phyloP scores from a whole-genome alignment of 2,329 filamentous ascomycete genomes.

The Clonostachys sp. region DNA sequence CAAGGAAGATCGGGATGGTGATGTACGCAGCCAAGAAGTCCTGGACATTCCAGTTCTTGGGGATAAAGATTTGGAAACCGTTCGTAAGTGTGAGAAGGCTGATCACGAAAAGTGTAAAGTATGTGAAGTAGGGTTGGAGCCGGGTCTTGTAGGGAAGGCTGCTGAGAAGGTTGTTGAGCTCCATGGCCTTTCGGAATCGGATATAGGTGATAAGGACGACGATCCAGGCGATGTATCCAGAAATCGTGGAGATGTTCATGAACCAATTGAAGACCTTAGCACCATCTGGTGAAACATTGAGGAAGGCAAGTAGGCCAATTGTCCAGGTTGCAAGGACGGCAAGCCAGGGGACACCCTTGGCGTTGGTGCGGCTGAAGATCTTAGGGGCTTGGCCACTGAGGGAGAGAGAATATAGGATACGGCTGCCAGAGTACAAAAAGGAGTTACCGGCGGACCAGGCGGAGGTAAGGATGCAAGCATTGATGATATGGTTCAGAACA shows the following conservation, averaged over 20 bases:
- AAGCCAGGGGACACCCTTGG: conserved; percentile 55
- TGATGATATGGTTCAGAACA: conserved; percentile 62
- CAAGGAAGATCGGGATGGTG: conserved; percentile 56
- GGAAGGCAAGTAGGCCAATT: conserved; percentile 63
- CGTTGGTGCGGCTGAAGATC: conserved; percentile 55
- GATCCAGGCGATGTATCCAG: conserved; percentile 56
- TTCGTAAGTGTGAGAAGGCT: conserved; percentile 65
- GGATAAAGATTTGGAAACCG: conserved; percentile 72
- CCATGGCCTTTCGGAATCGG: conserved; percentile 54
- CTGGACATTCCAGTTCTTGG: conserved; percentile 54
- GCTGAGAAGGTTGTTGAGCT: conserved; percentile 42
- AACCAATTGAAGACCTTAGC: conserved; percentile 68
- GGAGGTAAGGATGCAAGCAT: conserved; percentile 62
- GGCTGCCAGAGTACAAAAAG: conserved; percentile 62
- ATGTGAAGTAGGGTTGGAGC: conserved; percentile 61
- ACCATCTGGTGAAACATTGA: conserved; percentile 61
- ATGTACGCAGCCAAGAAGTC: conserved; percentile 64
- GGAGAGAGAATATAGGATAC: conserved; percentile 66
- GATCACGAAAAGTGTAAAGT: conserved; percentile 52
- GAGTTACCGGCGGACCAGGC: conserved; percentile 60
- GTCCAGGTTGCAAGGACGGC: conserved; percentile 49
- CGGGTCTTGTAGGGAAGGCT: conserved; percentile 46
- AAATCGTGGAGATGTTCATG: conserved; percentile 63
- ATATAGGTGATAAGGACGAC: conserved; percentile 54
- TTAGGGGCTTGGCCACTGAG: conserved; percentile 61